Conservation (phyloP, 2,329 filamentous ascomycete genomes). For the Fusarium praegraminearum region DNA sequence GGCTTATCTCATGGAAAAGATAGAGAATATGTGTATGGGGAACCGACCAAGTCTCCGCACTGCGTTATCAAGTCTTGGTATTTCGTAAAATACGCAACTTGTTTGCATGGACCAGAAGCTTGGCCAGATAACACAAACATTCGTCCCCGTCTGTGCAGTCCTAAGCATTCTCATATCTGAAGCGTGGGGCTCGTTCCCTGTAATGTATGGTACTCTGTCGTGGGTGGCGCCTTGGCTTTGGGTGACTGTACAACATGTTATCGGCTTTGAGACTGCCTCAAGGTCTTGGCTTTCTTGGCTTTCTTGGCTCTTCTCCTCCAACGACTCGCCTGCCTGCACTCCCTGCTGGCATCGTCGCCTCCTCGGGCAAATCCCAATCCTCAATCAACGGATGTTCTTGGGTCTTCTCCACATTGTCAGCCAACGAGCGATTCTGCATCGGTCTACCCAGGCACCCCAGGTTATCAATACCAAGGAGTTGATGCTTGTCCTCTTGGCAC, state of each 20-base stretch:
- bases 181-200: slow-evolving; percentile 6
- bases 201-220: slow-evolving; percentile 33
- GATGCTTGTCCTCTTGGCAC: slow-evolving; percentile 40
- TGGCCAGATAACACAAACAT: slow-evolving; percentile 37
- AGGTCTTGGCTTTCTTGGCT: slow-evolving; percentile 40
- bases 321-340: slow-evolving; percentile 25
- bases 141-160: slow-evolving; percentile 28
- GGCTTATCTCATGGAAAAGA: slow-evolving; percentile 13
- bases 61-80: slow-evolving; percentile 36
- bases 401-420: slow-evolving; percentile 30
- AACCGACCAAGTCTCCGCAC: slow-evolving; percentile 14
- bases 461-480: slow-evolving; percentile 23
- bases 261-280: slow-evolving; percentile 31
- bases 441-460: slow-evolving; percentile 31
- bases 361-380: slow-evolving; percentile 38
- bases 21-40: slow-evolving; percentile 16
- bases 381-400: slow-evolving; percentile 23
- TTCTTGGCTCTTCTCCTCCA: slow-evolving; percentile 32
- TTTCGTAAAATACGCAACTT: slow-evolving; percentile 14
- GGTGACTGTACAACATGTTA: slow-evolving; percentile 40
- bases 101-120: slow-evolving; percentile 21
- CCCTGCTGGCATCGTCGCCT: slow-evolving; percentile 40
- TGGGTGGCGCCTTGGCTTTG: slow-evolving; percentile 39
- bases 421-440: slow-evolving; percentile 23
- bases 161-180: slow-evolving; percentile 16